phyloP scores from a whole-genome alignment of 805 yeast genomes.

The Candida ponderosae region DNA sequence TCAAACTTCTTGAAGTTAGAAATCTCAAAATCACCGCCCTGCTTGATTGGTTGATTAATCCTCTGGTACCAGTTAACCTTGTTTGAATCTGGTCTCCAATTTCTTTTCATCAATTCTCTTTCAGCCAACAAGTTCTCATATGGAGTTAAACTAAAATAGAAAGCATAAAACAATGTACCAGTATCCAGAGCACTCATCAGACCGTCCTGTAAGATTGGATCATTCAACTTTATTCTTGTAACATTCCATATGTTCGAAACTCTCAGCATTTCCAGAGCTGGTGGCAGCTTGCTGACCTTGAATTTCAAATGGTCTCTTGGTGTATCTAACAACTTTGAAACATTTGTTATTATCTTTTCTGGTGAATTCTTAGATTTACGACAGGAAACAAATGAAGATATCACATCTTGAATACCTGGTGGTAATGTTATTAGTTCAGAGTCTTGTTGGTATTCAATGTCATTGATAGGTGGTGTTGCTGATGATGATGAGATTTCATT shows the following conservation, averaged over 20 bases:
- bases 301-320: slow-evolving; percentile 62
- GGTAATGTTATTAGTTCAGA: slow-evolving; percentile 13
- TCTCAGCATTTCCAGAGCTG: slow-evolving; percentile 76
- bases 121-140: slow-evolving; percentile 71
- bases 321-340: slow-evolving; percentile 52
- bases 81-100: slow-evolving; percentile 73
- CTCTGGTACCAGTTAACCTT: slow-evolving; percentile 73
- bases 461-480: slow-evolving; percentile 5
- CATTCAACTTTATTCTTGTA: slow-evolving; percentile 50
- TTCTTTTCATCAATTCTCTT: slow-evolving; percentile 63
- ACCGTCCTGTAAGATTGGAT: too few species aligned
- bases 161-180: slow-evolving; percentile 84
- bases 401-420: slow-evolving; percentile 24
- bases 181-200: slow-evolving; percentile 62
- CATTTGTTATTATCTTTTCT: slow-evolving; percentile 25
- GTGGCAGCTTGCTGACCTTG: slow-evolving; percentile 63
- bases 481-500: slow-evolving; percentile 4
- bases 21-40: slow-evolving; percentile 4
- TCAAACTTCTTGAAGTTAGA: slow-evolving; percentile 15
- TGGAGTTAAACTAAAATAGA: slow-evolving; percentile 69
- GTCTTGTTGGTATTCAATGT: slow-evolving; percentile 11
- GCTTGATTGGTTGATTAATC: slow-evolving; percentile 29
- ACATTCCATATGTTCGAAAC: slow-evolving; percentile 83
- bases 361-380: slow-evolving; percentile 5
- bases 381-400: slow-evolving; percentile 18